Percentiles rank a stretch among this genome's conserved stretches.
phyloP scores from a whole-genome alignment of 257 asterid genomes.

The Agastache rugosa region DNA sequence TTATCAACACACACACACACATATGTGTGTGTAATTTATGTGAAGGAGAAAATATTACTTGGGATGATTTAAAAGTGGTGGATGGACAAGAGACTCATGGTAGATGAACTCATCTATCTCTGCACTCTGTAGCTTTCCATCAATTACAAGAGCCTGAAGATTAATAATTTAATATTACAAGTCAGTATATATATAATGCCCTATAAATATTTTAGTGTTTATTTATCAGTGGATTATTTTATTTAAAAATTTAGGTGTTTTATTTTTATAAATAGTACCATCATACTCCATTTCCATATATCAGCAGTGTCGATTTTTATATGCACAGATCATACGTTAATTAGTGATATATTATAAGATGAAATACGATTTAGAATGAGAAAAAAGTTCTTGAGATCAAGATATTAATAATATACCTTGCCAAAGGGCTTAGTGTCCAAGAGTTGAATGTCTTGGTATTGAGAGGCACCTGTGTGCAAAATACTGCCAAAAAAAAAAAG shows the following conservation, averaged over 20 bases:
- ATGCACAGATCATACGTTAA: too few relatives aligned
- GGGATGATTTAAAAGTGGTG: slow-evolving; percentile 76
- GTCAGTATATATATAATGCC: neutral
- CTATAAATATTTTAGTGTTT: neutral
- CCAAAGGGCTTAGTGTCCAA: slow-evolving; percentile 97
- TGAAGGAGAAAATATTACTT: slow-evolving; percentile 41
- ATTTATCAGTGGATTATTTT: neutral
- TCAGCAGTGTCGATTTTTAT: too few relatives aligned
- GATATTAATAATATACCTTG: slow-evolving; percentile 47
- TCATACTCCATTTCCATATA: too few relatives aligned
- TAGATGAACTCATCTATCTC: slow-evolving; percentile 93
- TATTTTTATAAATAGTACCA: too few relatives aligned
- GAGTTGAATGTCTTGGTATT: slow-evolving; percentile 90
- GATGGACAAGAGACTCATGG: slow-evolving; percentile 95
- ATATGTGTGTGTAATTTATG: neutral
- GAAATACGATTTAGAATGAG: neutral
- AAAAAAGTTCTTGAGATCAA: neutral
- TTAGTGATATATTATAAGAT: neutral
- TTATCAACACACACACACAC: neutral
- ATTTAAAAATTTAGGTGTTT: too few relatives aligned
- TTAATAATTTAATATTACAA: neutral
- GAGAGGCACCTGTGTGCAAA: slow-evolving; percentile 88
- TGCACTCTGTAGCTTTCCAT: slow-evolving; percentile 97
- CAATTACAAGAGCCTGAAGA: slow-evolving; percentile 85
- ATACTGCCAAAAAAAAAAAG: slow-evolving; percentile 50